Percentiles rank a stretch among this genome's conserved stretches.
These are phyloP conservation scores for Peterozyma toletana DNA, from an alignment of 805 yeast species.

Conservation along the genomic window DNA sequence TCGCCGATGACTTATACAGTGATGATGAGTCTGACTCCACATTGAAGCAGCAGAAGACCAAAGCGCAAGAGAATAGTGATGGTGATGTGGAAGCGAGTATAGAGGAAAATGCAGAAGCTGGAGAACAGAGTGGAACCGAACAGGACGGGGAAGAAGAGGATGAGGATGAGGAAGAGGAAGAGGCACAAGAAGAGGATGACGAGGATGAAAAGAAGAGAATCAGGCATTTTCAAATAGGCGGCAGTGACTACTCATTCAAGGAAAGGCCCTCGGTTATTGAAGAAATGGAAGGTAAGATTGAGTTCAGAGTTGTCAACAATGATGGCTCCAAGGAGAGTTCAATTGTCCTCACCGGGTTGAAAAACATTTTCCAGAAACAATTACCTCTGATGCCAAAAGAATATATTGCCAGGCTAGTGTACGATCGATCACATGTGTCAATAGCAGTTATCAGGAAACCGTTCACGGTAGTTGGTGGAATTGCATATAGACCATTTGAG, in stretches of 20 bases:
- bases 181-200: constrained; percentile 24
- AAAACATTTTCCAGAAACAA: constrained; percentile 94
- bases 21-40: not conserved
- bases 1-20: not conserved
- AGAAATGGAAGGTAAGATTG: constrained; percentile 88
- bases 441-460: constrained; percentile 96
- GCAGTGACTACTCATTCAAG: constrained; percentile 71
- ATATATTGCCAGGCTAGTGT: constrained; percentile 89
- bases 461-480: constrained; percentile 94
- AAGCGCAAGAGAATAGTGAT: constrained; percentile 12
- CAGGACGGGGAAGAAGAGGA: constrained; percentile 16
- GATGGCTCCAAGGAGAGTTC: constrained; percentile 82
- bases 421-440: constrained; percentile 88
- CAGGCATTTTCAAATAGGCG: constrained; percentile 58
- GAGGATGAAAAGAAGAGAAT: constrained; percentile 36
- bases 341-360: constrained; percentile 90
- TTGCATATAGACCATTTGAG: constrained; percentile 92
- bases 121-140: constrained; percentile 20
- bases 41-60: constrained; percentile 1
- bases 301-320: constrained; percentile 93
- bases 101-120: constrained; percentile 13
- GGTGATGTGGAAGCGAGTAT: constrained; percentile 10
- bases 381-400: constrained; percentile 98
- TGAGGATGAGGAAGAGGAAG: constrained; percentile 16
- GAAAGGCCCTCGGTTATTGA: constrained; percentile 93